Conservation (phyloP, 495 filamentous ascomycete species). For the Cercophora scortea region DNA sequence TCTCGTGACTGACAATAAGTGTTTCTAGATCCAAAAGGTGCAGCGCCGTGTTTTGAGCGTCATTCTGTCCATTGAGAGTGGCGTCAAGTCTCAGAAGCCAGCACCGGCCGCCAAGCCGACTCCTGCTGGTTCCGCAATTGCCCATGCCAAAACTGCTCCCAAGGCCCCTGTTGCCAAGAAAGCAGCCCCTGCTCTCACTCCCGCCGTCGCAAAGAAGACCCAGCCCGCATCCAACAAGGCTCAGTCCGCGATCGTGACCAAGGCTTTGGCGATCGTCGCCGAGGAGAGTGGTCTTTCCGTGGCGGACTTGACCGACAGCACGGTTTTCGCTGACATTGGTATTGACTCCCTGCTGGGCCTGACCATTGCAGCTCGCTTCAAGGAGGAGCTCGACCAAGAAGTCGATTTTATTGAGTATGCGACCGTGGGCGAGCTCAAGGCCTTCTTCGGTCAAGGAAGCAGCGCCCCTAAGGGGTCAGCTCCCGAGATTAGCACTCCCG, state of each 20-base stretch:
- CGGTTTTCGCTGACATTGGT: neutral
- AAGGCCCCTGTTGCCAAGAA: no score
- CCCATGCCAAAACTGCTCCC: no score
- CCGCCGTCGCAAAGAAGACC: no score
- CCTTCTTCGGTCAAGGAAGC: neutral
- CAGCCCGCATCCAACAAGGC: no score
- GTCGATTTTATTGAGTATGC: neutral
- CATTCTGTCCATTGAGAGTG: neutral
- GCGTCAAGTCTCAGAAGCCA: neutral
- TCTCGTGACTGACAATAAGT: neutral
- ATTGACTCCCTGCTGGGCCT: neutral
- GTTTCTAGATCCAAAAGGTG: neutral
- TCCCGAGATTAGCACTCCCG: no score
- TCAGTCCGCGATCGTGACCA: no score
- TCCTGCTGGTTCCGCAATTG: neutral
- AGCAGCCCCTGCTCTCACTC: no score
- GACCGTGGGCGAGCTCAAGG: constrained; percentile 1
- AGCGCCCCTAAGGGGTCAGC: no score
- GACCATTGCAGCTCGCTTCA: neutral
- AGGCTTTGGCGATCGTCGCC: neutral
- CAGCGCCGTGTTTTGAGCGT: neutral
- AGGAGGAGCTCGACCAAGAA: neutral
- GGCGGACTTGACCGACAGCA: neutral
- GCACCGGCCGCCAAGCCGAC: neutral
- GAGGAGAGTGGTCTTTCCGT: constrained; percentile 1